A percentile compares a stretch with the other conserved stretches of the same genome.
phyloP scores from a whole-genome alignment of 1,284 basidiomycete genomes.

The Psilocybe mexicana region DNA sequence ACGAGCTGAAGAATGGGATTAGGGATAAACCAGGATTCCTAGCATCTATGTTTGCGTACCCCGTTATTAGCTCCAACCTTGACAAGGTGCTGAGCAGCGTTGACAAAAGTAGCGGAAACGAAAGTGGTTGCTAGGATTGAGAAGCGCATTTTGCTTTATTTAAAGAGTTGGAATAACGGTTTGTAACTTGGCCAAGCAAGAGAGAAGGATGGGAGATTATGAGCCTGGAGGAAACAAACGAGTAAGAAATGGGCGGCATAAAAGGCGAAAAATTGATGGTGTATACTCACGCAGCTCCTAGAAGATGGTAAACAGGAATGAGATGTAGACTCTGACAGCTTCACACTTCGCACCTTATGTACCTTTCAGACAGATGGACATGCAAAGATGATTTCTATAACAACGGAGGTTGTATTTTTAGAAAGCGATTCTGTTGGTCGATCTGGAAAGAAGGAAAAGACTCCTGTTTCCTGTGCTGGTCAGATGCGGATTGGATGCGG shows the following conservation, averaged over 20 bases:
- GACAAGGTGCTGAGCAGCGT: slow-evolving; percentile 37
- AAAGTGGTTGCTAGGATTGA: slow-evolving; percentile 44
- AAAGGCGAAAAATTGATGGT: not conserved
- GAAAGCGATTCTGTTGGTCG: slow-evolving; percentile 1
- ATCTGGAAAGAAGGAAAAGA: not conserved
- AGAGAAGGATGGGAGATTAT: slow-evolving; percentile 8
- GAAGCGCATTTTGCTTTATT: slow-evolving; percentile 50
- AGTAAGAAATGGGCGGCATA: slow-evolving; percentile 1
- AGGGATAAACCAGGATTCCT: not conserved
- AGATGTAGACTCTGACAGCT: slow-evolving; percentile 1
- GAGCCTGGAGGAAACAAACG: slow-evolving; percentile 14
- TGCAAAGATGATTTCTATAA: slow-evolving; percentile 18
- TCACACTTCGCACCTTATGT: slow-evolving; percentile 13
- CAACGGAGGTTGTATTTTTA: slow-evolving; percentile 20
- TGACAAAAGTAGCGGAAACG: slow-evolving; percentile 39
- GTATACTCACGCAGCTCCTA: slow-evolving; percentile 37
- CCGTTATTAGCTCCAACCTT: slow-evolving; percentile 33
- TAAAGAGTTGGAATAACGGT: not conserved
- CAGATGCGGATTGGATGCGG: too few species aligned
- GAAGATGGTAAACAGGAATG: slow-evolving; percentile 17
- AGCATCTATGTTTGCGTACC: slow-evolving; percentile 25
- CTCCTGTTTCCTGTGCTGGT: not conserved
- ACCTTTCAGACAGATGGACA: slow-evolving; percentile 6
- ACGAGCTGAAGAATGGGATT: slow-evolving; percentile 30
- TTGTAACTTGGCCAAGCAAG: slow-evolving; percentile 20